Conservation (phyloP, 768 basidiomycete species). For the Rhodosporidiobolus sp. region DNA sequence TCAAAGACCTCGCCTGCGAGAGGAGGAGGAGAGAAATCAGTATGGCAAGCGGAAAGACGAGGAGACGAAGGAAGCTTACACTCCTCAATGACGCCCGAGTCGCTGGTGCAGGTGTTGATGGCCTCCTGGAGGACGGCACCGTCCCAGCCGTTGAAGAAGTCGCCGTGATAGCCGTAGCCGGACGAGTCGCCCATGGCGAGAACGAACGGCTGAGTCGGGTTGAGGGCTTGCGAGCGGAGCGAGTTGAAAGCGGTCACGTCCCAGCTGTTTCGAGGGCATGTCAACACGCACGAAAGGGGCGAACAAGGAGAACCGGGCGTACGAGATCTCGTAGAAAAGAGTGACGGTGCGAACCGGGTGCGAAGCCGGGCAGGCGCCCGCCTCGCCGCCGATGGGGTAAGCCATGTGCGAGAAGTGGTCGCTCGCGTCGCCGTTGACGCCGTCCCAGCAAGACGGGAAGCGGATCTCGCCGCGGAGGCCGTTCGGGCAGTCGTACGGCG, state of each 20-base stretch:
- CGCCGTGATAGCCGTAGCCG: slow-evolving; percentile 15
- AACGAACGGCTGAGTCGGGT: slow-evolving; percentile 33
- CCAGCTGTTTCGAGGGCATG: slow-evolving; percentile 14
- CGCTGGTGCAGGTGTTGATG: slow-evolving; percentile 40
- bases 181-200: slow-evolving; percentile 25
- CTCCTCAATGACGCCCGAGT: slow-evolving; percentile 41
- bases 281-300: not conserved
- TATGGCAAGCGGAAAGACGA: not conserved
- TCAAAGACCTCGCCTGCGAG: slow-evolving; percentile 37
- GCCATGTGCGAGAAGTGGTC: slow-evolving; percentile 53
- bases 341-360: slow-evolving; percentile 40
- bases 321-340: slow-evolving; percentile 27
- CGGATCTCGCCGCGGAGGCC: slow-evolving; percentile 42
- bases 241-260: slow-evolving; percentile 20
- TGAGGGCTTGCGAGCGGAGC: slow-evolving; percentile 15
- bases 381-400: slow-evolving; percentile 42
- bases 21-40: not conserved
- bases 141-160: slow-evolving; percentile 42
- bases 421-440: slow-evolving; percentile 50
- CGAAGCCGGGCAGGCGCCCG: slow-evolving; percentile 38
- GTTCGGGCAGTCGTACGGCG: slow-evolving; percentile 41
- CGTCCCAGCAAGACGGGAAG: slow-evolving; percentile 50
- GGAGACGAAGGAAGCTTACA: slow-evolving; percentile 10
- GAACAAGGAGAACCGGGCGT: not conserved
- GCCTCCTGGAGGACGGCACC: slow-evolving; percentile 34